Evolutionary conservation across 1,139 yeast species (phyloP).

Genomic region (Yamadazyma friedrichii): DNA sequence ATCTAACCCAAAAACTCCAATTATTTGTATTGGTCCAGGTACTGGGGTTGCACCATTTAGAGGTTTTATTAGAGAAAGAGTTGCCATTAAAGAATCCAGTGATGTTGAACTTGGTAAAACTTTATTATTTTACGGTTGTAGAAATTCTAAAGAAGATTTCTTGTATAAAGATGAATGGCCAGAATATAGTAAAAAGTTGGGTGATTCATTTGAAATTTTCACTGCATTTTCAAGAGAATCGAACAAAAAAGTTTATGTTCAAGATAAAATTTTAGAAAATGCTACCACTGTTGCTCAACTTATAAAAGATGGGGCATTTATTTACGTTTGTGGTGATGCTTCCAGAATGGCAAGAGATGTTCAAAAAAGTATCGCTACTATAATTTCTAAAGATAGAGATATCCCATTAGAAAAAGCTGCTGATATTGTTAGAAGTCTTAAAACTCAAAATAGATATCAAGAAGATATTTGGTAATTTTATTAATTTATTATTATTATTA

Average conservation of each 20-base stretch:
- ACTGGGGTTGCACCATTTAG: slow-evolving; percentile 98
- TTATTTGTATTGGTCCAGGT: slow-evolving; percentile 95
- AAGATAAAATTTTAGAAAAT: slow-evolving; percentile 68
- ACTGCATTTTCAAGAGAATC: slow-evolving; percentile 86
- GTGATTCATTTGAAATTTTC: slow-evolving; percentile 63
- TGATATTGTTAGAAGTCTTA: slow-evolving; percentile 75
- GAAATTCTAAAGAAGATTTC: slow-evolving; percentile 72
- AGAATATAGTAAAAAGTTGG: slow-evolving; percentile 60
- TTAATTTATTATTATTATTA: not conserved
- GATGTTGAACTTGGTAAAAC: slow-evolving; percentile 67
- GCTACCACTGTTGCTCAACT: slow-evolving; percentile 55
- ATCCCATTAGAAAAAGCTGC: slow-evolving; percentile 67
- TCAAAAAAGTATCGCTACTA: slow-evolving; percentile 65
- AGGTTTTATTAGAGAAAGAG: slow-evolving; percentile 87
- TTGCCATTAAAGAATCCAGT: slow-evolving; percentile 39
- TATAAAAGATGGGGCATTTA: slow-evolving; percentile 72
- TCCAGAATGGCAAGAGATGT: slow-evolving; percentile 95
- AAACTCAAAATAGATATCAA: slow-evolving; percentile 85
- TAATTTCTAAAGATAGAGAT: slow-evolving; percentile 59
- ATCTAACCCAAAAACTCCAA: slow-evolving; percentile 77
- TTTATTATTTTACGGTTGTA: slow-evolving; percentile 82
- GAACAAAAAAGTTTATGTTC: slow-evolving; percentile 78
- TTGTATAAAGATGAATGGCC: slow-evolving; percentile 88
- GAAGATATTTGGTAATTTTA: slow-evolving; percentile 87
- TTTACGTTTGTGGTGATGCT: slow-evolving; percentile 98